Evolutionary conservation across 306 rosid species (phyloP).

Genomic region (Pterocarpus santalinus): DNA sequence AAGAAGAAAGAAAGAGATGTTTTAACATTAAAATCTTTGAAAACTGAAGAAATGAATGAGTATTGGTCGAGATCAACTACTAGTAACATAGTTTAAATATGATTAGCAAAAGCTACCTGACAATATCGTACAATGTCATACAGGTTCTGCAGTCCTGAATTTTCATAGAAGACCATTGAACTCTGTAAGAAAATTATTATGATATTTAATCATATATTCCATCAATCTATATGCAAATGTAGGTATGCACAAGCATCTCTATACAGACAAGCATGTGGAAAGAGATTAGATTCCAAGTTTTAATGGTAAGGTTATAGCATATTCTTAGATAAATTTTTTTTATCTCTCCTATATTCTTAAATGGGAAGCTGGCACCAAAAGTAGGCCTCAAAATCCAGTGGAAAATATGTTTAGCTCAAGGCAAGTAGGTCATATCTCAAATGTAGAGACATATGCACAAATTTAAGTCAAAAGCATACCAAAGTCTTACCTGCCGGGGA

Average conservation of each 20-base stretch:
- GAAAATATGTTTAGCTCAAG: slow-evolving; percentile 28
- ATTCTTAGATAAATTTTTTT: background rate
- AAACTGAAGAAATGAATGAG: slow-evolving; percentile 24
- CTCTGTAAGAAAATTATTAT: slow-evolving; percentile 68
- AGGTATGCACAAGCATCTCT: slow-evolving; percentile 21
- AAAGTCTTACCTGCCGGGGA: slow-evolving; percentile 78
- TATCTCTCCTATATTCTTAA: slow-evolving; percentile 33
- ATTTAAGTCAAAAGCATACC: slow-evolving; percentile 13
- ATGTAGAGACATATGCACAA: slow-evolving; percentile 17
- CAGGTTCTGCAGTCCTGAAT: slow-evolving; percentile 89
- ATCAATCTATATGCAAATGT: slow-evolving; percentile 14
- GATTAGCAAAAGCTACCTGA: slow-evolving; percentile 64
- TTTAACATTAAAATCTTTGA: slow-evolving; percentile 2
- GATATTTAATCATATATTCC: slow-evolving; percentile 34
- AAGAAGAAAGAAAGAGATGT: slow-evolving; percentile 25
- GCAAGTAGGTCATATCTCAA: slow-evolving; percentile 15
- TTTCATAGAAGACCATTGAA: slow-evolving; percentile 96
- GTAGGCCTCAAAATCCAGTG: slow-evolving; percentile 33
- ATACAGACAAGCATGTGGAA: slow-evolving; percentile 34
- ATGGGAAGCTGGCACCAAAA: slow-evolving; percentile 35
- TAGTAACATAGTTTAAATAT: slow-evolving; percentile 25
- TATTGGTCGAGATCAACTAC: slow-evolving; percentile 24
- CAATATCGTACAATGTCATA: slow-evolving; percentile 91
- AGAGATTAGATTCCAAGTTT: slow-evolving; percentile 27
- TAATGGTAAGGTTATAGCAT: background rate